These are phyloP conservation scores for Mesembryanthemum crystallinum DNA, from an alignment of 148 eudicot genomes.

Conservation along the genomic window DNA sequence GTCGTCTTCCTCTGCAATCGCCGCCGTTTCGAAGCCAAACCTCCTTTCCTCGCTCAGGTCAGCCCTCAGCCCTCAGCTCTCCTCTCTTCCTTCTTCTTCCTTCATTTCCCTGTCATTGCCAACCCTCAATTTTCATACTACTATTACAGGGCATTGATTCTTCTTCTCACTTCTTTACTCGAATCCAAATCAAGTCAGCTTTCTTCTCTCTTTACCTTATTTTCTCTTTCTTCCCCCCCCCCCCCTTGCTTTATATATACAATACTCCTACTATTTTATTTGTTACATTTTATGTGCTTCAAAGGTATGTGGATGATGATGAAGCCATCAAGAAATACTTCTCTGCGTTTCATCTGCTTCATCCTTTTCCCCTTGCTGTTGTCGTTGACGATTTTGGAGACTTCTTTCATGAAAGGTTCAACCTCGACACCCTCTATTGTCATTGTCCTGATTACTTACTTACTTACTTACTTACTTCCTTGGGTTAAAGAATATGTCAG, in stretches of 20 bases:
- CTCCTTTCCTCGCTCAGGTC: slow-evolving; percentile 76
- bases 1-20: slow-evolving; percentile 69
- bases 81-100: not conserved
- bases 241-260: too few species aligned
- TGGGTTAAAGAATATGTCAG: slow-evolving; percentile 54
- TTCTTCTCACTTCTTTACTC: slow-evolving; percentile 45
- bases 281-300: not conserved
- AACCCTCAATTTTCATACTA: not conserved
- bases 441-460: not conserved
- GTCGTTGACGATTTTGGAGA: slow-evolving; percentile 68
- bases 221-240: not conserved
- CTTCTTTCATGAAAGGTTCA: slow-evolving; percentile 59
- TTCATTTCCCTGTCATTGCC: not conserved
- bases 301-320: slow-evolving; percentile 76
- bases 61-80: too few species aligned
- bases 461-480: not conserved
- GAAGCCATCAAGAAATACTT: slow-evolving; percentile 66
- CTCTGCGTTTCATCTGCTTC: slow-evolving; percentile 72
- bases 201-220: not conserved
- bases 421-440: not conserved
- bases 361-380: slow-evolving; percentile 53
- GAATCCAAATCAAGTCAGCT: slow-evolving; percentile 67
- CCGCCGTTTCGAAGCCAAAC: slow-evolving; percentile 42
- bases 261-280: too few species aligned
- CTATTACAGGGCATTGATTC: slow-evolving; percentile 59